Percentiles rank a stretch among this genome's conserved stretches.
Evolutionary conservation across 306 rosid genomes (phyloP).

Genomic region (Luffa acutangula): DNA sequence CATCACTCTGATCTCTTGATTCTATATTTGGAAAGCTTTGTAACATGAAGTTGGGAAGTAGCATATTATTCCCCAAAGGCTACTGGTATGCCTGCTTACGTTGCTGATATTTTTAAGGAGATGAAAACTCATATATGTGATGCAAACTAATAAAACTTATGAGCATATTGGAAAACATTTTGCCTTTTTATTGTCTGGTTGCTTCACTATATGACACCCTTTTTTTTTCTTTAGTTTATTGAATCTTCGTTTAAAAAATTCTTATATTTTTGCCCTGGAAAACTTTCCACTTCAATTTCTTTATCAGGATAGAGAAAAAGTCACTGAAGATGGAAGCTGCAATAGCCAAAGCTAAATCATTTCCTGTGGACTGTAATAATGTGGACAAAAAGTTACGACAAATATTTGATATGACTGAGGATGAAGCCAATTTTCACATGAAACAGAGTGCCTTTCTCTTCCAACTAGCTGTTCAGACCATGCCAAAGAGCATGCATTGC

Average conservation of each 20-base stretch:
- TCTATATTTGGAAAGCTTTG: background rate
- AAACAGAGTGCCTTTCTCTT: constrained; percentile 93
- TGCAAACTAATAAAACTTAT: background rate
- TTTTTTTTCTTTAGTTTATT: background rate
- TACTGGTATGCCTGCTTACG: background rate
- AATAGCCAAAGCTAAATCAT: constrained; percentile 56
- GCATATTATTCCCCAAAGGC: background rate
- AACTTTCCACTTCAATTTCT: constrained; percentile 20
- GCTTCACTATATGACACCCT: background rate
- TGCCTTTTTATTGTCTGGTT: background rate
- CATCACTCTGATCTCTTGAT: background rate
- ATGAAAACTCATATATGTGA: background rate
- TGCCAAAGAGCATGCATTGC: constrained; percentile 95
- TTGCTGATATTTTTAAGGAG: background rate
- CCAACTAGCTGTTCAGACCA: constrained; percentile 90
- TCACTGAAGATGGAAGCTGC: constrained; percentile 50
- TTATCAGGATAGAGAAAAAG: constrained; percentile 54
- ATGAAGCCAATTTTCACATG: constrained; percentile 93
- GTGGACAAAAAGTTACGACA: constrained; percentile 98
- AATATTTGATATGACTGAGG: constrained; percentile 84
- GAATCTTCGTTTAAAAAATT: background rate
- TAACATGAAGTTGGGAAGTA: background rate
- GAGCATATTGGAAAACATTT: background rate
- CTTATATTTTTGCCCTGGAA: background rate
- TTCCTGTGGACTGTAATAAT: constrained; percentile 69